Base-by-base conservation (phyloP, 345 rosid species). In the Erysimum cheiranthoides region DNA sequence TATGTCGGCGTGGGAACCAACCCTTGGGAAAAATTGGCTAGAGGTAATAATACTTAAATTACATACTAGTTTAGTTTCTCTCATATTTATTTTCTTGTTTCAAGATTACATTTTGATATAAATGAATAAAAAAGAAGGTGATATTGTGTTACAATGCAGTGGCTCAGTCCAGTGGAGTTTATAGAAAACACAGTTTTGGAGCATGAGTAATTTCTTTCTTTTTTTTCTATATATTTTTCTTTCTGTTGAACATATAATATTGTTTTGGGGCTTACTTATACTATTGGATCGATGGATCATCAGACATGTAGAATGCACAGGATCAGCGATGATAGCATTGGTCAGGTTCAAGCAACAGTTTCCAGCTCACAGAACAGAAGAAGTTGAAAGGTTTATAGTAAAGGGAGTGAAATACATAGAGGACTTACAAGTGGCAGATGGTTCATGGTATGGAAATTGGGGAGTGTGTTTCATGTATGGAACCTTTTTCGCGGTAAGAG, bases 361-460 rank as follows among this genome's bases (percentile, higher is more conserved):
- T 74, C 87, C 90, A 0, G 81, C 68, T 0, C 85, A 84, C 10
- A 81, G 85, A 71, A 84, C 50, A 56, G 83, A 78, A 34, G 89
- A 86, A 58, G 80, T 88, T 16, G 85, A 85, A 5, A 73, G 43
- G 49, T 85, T 78, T 84, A 73, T 88, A 1, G 3, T 8, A 3
- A 88, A 78, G 7, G 92, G 81, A 3, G 80, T 70, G 0, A 12
- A 59, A 5, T 88, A 73, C 65, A 50, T 88, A 5, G 83, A 84
- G 58, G 14, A 68, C 66, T 52, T 80, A 50, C 92, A 86, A 73
- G 86, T 56, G 43, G 58, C 72, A 0, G 87, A 88, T 9, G 92
- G 92, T 35, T 85, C 87, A 46, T 88, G 92, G 90, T 86, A 61
- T 8, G 92, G 89, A 4, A 82, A 70, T 18, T 84, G 89, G 92